Evolutionary conservation across 2,329 filamentous ascomycete genomes (phyloP), one percentile per base, ranked within the genome.

Genomic region (Claviceps cyperi): DNA sequence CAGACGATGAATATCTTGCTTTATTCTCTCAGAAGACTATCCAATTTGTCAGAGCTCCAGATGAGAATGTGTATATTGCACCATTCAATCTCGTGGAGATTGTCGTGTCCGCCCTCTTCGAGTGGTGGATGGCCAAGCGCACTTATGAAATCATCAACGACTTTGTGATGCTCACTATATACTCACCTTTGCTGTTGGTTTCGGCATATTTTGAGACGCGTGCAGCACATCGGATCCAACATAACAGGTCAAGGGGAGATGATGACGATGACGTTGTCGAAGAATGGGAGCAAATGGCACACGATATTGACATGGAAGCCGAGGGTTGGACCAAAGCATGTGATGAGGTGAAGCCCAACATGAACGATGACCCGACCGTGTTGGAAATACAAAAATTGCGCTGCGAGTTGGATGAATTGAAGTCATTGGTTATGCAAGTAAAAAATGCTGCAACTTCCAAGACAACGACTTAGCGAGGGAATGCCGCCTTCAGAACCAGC

Each of bases 31-130:
- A 94, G 57, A 95, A 95, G 68, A 96, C 92, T 0, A 87, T 97
- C 77, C 89, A 94, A 60, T 98, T 96, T 60, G 87, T 97, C 17
- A 86, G 92, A 46, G 92, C 92, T 0, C 92, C 92, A 0, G 92
- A 98, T 59, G 92, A 98, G 66, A 98, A 98, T 58, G 92, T 98
- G 50, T 98, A 92, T 68, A 95, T 98, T 60, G 83, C 92, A 0
- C 92, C 92, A 0, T 86, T 98, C 67, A 98, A 98, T 64, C 75
- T 98, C 2, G 77, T 98, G 53, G 92, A 98, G 64, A 81, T 97
- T 17, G 73, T 95, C 53, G 71, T 78, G 53, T 76, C 96, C 3
- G 77, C 85, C 39, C 61, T 94, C 0, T 83, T 94, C 49, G 92
- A 97, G 70, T 98, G 92, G 92, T 98, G 91, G 92, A 76, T 98